Evolutionary conservation across 306 rosid species (phyloP).

Genomic region (Acacia melanoxylon): DNA sequence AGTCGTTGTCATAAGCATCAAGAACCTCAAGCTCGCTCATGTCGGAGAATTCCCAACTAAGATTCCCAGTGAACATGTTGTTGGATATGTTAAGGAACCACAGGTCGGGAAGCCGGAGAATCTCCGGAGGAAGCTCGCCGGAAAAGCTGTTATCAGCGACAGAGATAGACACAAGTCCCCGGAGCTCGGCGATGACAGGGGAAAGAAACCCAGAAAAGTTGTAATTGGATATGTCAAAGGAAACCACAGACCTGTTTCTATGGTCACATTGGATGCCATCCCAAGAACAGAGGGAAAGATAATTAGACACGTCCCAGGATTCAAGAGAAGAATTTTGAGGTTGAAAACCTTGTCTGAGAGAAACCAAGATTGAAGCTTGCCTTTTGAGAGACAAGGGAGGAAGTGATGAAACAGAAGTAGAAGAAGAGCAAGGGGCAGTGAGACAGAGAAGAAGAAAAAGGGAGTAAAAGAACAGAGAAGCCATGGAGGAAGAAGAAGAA

Average conservation of each 20-base stretch:
- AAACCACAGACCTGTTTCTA: conserved; percentile 47
- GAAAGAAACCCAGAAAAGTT: conserved; percentile 74
- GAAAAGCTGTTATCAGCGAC: conserved; percentile 53
- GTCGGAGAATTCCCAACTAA: conserved; percentile 55
- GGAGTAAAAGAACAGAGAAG: conserved; percentile 21
- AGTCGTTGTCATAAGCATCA: conserved; percentile 76
- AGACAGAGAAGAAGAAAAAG: conserved; percentile 38
- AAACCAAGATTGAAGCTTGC: conserved; percentile 76
- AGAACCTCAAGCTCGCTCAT: conserved; percentile 48
- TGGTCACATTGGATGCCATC: conserved; percentile 64
- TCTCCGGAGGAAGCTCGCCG: conserved; percentile 46
- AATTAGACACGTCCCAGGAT: conserved; percentile 62
- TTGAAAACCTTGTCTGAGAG: conserved; percentile 62
- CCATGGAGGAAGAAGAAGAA: conserved; percentile 45
- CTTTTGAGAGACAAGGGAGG: conserved; percentile 42
- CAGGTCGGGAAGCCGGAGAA: conserved; percentile 49
- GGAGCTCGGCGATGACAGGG: conserved; percentile 54
- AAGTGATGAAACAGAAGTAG: conserved; percentile 49
- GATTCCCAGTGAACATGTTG: conserved; percentile 65
- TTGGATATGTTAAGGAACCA: conserved; percentile 72
- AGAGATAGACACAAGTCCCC: conserved; percentile 45
- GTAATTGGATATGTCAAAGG: conserved; percentile 64
- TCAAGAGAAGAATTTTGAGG: conserved; percentile 40
- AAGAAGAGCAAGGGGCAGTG: conserved; percentile 9
- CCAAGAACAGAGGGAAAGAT: conserved; percentile 73